Evolutionary conservation across 2,329 filamentous ascomycete species (phyloP), one percentile per base, ranked within the genome.

Genomic region (Trichophyton equinum): DNA sequence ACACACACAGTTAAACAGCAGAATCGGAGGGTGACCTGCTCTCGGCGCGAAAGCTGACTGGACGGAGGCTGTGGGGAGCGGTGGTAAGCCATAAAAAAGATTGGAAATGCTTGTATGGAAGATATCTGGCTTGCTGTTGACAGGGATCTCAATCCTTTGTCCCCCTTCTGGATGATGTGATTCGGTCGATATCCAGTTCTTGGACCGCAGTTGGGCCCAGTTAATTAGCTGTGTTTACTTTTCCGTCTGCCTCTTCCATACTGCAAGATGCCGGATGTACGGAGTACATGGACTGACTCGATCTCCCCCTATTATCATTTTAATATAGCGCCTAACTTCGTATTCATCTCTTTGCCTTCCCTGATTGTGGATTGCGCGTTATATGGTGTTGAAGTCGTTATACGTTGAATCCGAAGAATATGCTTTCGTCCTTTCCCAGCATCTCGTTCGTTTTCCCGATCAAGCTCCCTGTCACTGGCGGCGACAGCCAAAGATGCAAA

Each of bases 1-100:
- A n/a, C 25, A 18, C 51, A 27, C 33, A 33, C 20, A 9, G 13
- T 36, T n/a, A 33, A 18, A 18, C 27, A 18, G 27, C 27, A 30
- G 2, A 30, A 30, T 30, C 27, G 27, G 51, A 55, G 7, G 33
- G 27, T 55, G 20, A 55, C 51, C 51, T 55, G 51, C 27, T 55
- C 27, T 11, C 27, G 3, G 30, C 27, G 51, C 27, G 46, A 44
- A 62, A 53, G 30, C 27, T 60, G 58, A 53, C 42, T 51, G n/a
- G 20, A 58, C 33, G 25, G 33, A 18, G 44, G 58, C 58, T 53
- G 59, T 58, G 61, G 58, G 9, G 11, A 60, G 27, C 40, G 33
- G 57, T 59, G 61, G 51, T 55, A 38, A 20, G 2, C 51, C 27
- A 36, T 18, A 36, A 4, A 55, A n/a, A 36, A 38, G 33, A 55